Evolutionary conservation across 495 filamentous ascomycete species (phyloP).

Genomic region (Neurospora africana): DNA sequence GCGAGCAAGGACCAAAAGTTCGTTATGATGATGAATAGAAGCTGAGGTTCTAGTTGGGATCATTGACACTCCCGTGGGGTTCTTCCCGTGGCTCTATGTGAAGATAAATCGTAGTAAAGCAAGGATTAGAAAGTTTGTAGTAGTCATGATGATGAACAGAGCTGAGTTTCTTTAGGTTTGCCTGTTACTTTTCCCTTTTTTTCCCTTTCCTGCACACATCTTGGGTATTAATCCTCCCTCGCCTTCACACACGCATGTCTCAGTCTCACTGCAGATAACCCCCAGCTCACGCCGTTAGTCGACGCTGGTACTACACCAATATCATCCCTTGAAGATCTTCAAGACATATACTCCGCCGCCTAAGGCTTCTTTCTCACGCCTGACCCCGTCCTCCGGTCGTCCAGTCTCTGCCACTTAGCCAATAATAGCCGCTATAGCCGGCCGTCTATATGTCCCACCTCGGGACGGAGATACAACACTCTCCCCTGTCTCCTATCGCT

Average conservation of each 20-base stretch:
- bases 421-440: not conserved
- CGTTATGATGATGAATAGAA: too few relatives aligned
- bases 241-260: not conserved
- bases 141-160: not conserved
- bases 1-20: too few relatives aligned
- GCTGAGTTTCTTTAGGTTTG: not conserved
- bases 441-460: not conserved
- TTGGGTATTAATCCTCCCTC: not conserved
- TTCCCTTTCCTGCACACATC: not conserved
- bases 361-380: not conserved
- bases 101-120: not conserved
- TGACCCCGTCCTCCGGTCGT: not conserved
- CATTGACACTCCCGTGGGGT: not conserved
- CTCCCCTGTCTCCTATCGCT: not conserved
- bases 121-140: not conserved
- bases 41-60: not conserved
- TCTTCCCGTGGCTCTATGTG: not conserved
- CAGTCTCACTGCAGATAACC: not conserved
- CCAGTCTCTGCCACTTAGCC: not conserved
- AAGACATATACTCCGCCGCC: not conserved
- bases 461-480: not conserved
- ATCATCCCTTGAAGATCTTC: not conserved
- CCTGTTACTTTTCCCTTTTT: not conserved
- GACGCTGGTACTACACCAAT: not conserved
- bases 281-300: not conserved